phyloP scores from a whole-genome alignment of 2,329 filamentous ascomycete species.

The Ophidiomyces ophidiicola region DNA sequence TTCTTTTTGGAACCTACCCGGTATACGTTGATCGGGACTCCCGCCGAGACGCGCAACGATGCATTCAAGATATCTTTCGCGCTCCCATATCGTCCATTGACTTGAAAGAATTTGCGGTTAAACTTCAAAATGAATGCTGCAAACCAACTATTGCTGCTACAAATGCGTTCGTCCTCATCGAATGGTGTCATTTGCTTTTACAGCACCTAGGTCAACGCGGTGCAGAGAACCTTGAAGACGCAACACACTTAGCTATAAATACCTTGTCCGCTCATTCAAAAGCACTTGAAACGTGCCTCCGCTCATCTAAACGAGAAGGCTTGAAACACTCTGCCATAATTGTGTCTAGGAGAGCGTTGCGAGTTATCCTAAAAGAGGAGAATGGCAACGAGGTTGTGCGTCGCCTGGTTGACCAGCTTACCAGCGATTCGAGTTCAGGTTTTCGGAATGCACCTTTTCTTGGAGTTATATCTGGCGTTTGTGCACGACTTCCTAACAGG shows the following conservation, averaged over 20 bases:
- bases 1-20: constrained; percentile 78
- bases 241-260: constrained; percentile 46
- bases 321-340: constrained; percentile 63
- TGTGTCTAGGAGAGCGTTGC: constrained; percentile 65
- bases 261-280: constrained; percentile 58
- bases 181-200: constrained; percentile 76
- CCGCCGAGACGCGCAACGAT: constrained; percentile 68
- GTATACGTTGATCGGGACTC: constrained; percentile 79
- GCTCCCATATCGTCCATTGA: constrained; percentile 41
- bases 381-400: constrained; percentile 50
- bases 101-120: constrained; percentile 49
- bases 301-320: constrained; percentile 49
- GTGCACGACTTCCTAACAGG: constrained; percentile 54
- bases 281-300: constrained; percentile 65
- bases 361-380: constrained; percentile 53
- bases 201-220: constrained; percentile 50
- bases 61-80: constrained; percentile 56
- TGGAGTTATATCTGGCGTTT: constrained; percentile 78
- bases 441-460: constrained; percentile 65
- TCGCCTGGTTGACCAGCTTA: constrained; percentile 53
- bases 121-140: constrained; percentile 57
- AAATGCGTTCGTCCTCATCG: constrained; percentile 76
- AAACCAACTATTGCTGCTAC: constrained; percentile 66
- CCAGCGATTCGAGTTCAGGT: constrained; percentile 52
- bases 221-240: constrained; percentile 45